Base-by-base conservation (phyloP, 1,139 yeast genomes). In the Meyerozyma guilliermondii region DNA sequence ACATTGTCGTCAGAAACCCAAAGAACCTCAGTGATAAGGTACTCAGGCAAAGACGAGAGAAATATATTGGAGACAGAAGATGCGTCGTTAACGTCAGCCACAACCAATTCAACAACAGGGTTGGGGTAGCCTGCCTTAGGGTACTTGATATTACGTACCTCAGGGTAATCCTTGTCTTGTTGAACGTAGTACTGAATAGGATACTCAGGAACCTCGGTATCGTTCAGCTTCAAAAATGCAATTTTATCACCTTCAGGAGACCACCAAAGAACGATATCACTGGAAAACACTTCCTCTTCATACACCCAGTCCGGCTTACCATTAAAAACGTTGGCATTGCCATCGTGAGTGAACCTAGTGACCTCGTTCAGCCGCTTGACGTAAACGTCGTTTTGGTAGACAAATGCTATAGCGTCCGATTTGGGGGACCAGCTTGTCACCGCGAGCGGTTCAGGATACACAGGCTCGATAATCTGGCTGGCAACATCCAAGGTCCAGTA, bases 251-350 rank as follows among this genome's bases (percentile, higher is more conserved):
- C 78, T 17, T 62, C 56, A 9, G 82, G 82, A 2, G 83, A 74
- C 83, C 83, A 78, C 81, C 81, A 78, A 47, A 78, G 54, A 1
- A 75, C 78, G 18, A 68, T 62, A 48, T 77, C 82, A 34, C 68
- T 55, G 17, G 66, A 72, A 46, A 68, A 75, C 3, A 78, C 82
- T 50, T 78, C 83, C 51, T 78, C 83, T 54, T 78, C 83, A 49
- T 78, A 78, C 8, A 78, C 81, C 83, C 83, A 78, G 52, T 78
- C 83, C 0, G 83, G 81, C 44, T 72, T 72, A 18, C 83, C 83
- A 48, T 78, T 68, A 53, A 78, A 76, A 3, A 77, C 61, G 41
- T 76, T 67, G 3, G 58, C 63, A 23, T 73, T 64, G 1, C 83
- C 83, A 51, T 78, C 83, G 42, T 44, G 50, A 1, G 83, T 77